These are phyloP conservation scores for Silene latifolia DNA, from an alignment of 148 eudicot genomes.

Conservation along the genomic window DNA sequence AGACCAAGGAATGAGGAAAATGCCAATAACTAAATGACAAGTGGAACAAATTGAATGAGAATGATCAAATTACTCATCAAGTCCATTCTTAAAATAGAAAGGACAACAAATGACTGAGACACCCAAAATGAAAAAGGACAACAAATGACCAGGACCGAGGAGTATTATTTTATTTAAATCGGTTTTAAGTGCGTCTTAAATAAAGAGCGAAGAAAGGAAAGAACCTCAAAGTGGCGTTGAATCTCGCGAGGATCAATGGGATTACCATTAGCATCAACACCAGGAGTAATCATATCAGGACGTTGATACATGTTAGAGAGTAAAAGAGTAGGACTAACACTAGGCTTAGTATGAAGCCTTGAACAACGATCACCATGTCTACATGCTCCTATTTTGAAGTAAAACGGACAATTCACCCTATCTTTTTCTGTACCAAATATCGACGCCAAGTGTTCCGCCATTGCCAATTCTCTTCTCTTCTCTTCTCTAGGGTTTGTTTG, in stretches of 20 bases:
- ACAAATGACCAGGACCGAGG: too few relatives aligned
- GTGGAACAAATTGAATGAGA: too few relatives aligned
- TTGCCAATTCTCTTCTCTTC: slow-evolving; percentile 4
- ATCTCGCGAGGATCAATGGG: slow-evolving; percentile 64
- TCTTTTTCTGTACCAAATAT: slow-evolving; percentile 69
- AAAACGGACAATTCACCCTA: slow-evolving; percentile 69
- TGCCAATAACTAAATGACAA: too few relatives aligned
- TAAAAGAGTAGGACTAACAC: slow-evolving; percentile 57
- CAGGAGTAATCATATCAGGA: slow-evolving; percentile 73
- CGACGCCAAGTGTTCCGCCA: slow-evolving; percentile 73
- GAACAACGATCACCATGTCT: slow-evolving; percentile 72
- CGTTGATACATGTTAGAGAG: slow-evolving; percentile 72
- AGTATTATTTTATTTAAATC: too few relatives aligned
- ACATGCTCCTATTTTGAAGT: slow-evolving; percentile 78
- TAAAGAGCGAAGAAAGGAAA: too few relatives aligned
- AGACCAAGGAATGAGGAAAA: too few relatives aligned
- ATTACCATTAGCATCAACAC: slow-evolving; percentile 60
- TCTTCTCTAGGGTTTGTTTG: slow-evolving; percentile 7
- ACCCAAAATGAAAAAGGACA: too few relatives aligned
- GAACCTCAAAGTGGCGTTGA: slow-evolving; percentile 63
- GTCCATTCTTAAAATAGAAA: too few relatives aligned
- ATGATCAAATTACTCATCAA: too few relatives aligned
- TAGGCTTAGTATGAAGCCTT: slow-evolving; percentile 64
- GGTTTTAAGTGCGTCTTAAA: neutral
- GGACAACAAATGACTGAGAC: too few relatives aligned